A percentile compares a stretch with the other conserved stretches of the same genome.
phyloP scores from a whole-genome alignment of 2,329 filamentous ascomycete genomes.

The Aspergillus ochraceus region DNA sequence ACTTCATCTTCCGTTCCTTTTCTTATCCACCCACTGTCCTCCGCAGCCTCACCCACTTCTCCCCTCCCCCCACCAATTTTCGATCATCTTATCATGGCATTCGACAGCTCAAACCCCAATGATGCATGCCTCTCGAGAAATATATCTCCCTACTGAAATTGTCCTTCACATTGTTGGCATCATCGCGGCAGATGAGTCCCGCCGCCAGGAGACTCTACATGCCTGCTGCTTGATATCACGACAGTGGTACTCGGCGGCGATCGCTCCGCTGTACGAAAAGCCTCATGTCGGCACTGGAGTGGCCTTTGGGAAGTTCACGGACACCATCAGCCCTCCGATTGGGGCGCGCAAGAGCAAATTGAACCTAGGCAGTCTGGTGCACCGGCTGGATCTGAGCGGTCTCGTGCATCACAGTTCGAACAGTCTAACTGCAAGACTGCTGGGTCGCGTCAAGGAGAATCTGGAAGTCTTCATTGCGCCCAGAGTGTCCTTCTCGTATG shows the following conservation, averaged over 20 bases:
- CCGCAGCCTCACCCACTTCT: not conserved
- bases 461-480: slow-evolving; percentile 59
- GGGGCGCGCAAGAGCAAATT: slow-evolving; percentile 49
- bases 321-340: slow-evolving; percentile 53
- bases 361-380: slow-evolving; percentile 51
- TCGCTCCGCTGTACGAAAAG: slow-evolving; percentile 53
- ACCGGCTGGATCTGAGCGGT: slow-evolving; percentile 52
- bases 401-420: slow-evolving; percentile 62
- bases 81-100: slow-evolving; percentile 1
- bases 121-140: slow-evolving; percentile 18
- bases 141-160: slow-evolving; percentile 56
- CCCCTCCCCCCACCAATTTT: not conserved
- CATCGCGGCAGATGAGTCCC: slow-evolving; percentile 33
- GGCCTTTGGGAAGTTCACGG: slow-evolving; percentile 56
- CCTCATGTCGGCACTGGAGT: slow-evolving; percentile 52
- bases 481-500: slow-evolving; percentile 56
- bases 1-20: not conserved
- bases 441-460: slow-evolving; percentile 54
- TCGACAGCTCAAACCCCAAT: slow-evolving; percentile 7
- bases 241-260: slow-evolving; percentile 58
- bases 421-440: slow-evolving; percentile 56
- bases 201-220: slow-evolving; percentile 50
- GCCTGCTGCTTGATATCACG: slow-evolving; percentile 54
- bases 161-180: slow-evolving; percentile 51
- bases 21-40: not conserved